Base-by-base conservation (phyloP, 208 protist genomes). In the Blechomonas ayalai region DNA sequence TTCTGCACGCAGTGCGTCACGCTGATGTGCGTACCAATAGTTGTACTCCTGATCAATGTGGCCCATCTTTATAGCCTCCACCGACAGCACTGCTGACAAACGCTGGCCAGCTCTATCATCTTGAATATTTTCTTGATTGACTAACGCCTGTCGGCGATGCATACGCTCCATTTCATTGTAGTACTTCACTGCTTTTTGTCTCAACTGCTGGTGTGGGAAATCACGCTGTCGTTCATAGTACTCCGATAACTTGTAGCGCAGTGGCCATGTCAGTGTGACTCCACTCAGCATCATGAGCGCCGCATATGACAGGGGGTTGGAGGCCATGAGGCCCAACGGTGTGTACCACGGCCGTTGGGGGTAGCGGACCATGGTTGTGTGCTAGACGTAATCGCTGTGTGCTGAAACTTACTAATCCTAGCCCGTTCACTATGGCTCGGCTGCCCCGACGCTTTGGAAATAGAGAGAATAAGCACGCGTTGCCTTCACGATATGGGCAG, bases 91-190 rank as follows among this genome's bases (percentile, higher is more conserved):
- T 1, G 73, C 66, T 8, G 59, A 60, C 22, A 73, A 52, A 33
- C 80, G 79, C 48, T 78, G 69, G 15, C 45, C 25, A 4, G 48
- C 51, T 40, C 87, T 82, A 49, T 94, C 86, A 4, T 91, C 71
- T 47, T 85, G 64, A 15, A 85, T 50, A 51, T 57, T 87, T 15
- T 78, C 53, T 41, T 73, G 54, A 51, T 89, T 94, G 44, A 85
- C 55, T 23, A 83, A 26, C 18, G 77, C 80, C 61, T 94, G 82
- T 2, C 86, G 78, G 7, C 82, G 75, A 56, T 94, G 82, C 78
- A 86, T 90, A 7, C 73, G 75, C 45, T 90, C 86, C 26, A 94
- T 76, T 55, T 90, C 79, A 9, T 82, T 67, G 65, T 94, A 94
- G 57, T 90, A 91, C 50, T 82, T 63, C 13, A 91, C 75, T 0